Base-by-base conservation (phyloP, 148 eudicot genomes). In the Agrostemma githago region DNA sequence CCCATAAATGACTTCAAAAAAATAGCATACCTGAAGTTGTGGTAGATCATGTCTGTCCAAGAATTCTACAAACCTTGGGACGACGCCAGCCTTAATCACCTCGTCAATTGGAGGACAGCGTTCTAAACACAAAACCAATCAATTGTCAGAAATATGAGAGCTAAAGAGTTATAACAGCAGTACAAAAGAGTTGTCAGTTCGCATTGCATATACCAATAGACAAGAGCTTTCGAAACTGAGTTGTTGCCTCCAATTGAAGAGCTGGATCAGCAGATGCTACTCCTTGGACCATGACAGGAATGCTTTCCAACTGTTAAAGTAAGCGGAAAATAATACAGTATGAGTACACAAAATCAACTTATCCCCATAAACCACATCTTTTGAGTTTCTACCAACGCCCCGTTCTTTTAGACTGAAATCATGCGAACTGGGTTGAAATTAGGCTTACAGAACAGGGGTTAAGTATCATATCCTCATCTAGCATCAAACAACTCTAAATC, bases 51-150 rank as follows among this genome's bases (percentile, higher is more conserved):
- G 86, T 84, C 97, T 87, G 43, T 82, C 91, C 78, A 92, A 91
- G 64, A 90, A 92, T 79, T 92, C 90, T 44, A 92, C 96, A 83
- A 92, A 92, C 68, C 84, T 86, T 41, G 97, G 96, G 40, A 90
- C 85, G 57, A 90, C 97, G 71, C 97, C 97, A 68, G 96, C 87
- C 80, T 80, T 86, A 57, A 92, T 92, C 62, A 92, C 97, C 76
- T 92, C 93, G 71, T 90, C 97, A 72, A 92, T 92, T 21, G 96
- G 97, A 74, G 96, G 96, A 62, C 90, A 86, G 62, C 97, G 88
- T 85, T 90, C 97, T 92, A 73, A 51, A 77, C 59, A 72, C 14
- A 38, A 65, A 77, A 38, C 40, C 61, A 87, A 68, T 70, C 56
- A 70, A 78, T 53, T 11, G 40, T 76, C 67, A 77, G 19, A 66